Evolutionary conservation across 176 grass and related monocot species (phyloP).

Genomic region (Oryza meyeriana): DNA sequence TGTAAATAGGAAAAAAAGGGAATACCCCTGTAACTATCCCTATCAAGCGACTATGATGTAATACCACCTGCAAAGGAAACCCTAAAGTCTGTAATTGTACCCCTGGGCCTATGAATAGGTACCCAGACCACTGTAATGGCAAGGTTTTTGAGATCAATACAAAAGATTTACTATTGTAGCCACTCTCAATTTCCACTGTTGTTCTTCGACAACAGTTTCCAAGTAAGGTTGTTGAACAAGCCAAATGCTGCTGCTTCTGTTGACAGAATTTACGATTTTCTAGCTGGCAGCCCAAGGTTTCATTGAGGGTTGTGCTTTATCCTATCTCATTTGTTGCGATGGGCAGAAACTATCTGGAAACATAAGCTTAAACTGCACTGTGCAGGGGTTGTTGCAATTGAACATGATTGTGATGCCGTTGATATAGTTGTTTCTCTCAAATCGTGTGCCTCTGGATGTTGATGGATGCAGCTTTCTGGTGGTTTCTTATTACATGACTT

Average conservation of each 20-base stretch:
- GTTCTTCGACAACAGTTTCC: too few relatives aligned
- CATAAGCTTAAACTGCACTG: not conserved
- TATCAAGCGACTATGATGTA: too few relatives aligned
- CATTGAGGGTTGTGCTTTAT: constrained; percentile 23
- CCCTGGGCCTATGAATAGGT: too few relatives aligned
- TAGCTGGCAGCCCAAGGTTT: constrained; percentile 9
- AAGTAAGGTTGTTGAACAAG: too few relatives aligned
- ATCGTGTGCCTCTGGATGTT: not conserved
- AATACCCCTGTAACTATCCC: too few relatives aligned
- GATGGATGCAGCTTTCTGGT: not conserved
- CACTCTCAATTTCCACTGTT: too few relatives aligned
- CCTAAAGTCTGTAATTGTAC: too few relatives aligned
- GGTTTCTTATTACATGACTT: not conserved
- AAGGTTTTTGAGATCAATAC: too few relatives aligned
- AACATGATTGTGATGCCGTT: constrained; percentile 12
- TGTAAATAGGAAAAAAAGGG: too few relatives aligned
- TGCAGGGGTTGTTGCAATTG: not conserved
- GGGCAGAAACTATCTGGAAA: constrained; percentile 14
- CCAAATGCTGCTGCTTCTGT: constrained; percentile 8
- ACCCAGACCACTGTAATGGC: too few relatives aligned
- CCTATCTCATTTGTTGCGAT: not conserved
- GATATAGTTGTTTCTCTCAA: not conserved
- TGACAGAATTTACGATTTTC: not conserved
- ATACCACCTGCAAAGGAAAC: too few relatives aligned
- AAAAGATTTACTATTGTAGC: too few relatives aligned